These are phyloP conservation scores for Lepidium aucheri DNA, from an alignment of 345 rosid genomes.

Conservation along the genomic window DNA sequence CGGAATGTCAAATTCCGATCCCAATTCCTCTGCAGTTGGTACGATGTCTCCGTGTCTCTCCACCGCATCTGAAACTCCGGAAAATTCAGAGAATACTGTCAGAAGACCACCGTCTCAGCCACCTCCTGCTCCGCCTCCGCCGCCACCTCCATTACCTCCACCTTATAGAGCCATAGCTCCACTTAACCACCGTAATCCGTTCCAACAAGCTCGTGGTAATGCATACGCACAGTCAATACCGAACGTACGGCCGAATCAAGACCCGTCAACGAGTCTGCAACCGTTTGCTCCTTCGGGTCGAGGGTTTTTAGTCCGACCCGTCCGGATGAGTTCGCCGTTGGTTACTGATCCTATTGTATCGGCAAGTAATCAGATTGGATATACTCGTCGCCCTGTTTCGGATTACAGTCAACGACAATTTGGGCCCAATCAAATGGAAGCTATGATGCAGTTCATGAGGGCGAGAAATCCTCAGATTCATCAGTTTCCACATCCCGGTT, in stretches of 20 bases:
- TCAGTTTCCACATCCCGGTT: constrained; percentile 16
- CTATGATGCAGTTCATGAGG: constrained; percentile 26
- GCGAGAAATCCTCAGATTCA: constrained; percentile 24
- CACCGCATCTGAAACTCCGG: neutral
- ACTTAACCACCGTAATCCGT: constrained; percentile 12
- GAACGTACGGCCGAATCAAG: constrained; percentile 4
- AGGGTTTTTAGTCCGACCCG: constrained; percentile 47
- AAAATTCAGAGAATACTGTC: neutral
- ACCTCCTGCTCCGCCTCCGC: constrained; percentile 4
- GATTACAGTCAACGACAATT: constrained; percentile 12
- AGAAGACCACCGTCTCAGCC: neutral
- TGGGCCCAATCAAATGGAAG: constrained; percentile 22
- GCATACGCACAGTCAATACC: constrained; percentile 6
- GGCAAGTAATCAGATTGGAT: constrained; percentile 20
- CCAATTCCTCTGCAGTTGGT: constrained; percentile 16
- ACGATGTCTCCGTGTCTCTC: constrained; percentile 3
- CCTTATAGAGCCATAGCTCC: constrained; percentile 15
- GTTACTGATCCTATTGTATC: constrained; percentile 25
- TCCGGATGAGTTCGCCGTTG: constrained; percentile 19
- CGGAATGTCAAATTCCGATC: constrained; percentile 22
- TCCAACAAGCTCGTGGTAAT: constrained; percentile 21
- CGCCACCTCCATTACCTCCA: neutral
- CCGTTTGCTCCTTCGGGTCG: constrained; percentile 68
- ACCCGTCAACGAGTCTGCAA: constrained; percentile 27
- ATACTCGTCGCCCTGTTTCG: constrained; percentile 25